Evolutionary conservation across 306 rosid species (phyloP), one percentile per base, ranked within the genome.

Genomic region (Gynostemma pentaphyllum): DNA sequence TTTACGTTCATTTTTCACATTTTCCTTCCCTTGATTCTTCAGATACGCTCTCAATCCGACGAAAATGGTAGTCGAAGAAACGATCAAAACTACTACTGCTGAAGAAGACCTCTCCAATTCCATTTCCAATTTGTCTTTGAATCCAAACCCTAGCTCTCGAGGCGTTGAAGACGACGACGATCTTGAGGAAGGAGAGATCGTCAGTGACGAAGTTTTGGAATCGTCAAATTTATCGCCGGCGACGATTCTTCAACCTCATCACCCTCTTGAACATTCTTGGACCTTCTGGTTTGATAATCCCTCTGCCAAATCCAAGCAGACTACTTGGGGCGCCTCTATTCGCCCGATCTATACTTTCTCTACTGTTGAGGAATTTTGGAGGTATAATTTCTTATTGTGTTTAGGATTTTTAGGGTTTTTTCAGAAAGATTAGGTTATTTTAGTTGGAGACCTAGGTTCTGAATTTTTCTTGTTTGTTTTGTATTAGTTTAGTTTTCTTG

Each of bases 281-380:
- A 94, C 99, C 37, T 94, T 94, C 80, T 88, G 97, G 99, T 94
- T 94, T 69, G 95, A 88, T 68, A 88, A 57, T 41, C 86, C 86
- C n/a, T 4, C 72, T 0, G 81, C 82, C 7, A 94, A 78, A 72
- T 5, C 81, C 70, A 88, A 81, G 79, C 87, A 81, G 56, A 72
- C 61, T 13, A 56, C 69, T 34, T 94, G 99, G 99, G 99, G 99
- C 22, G 82, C 72, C 62, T 74, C 86, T 1, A 70, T 86, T 4
- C 88, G 94, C 15, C 74, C 83, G 66, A 75, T 94, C 83, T 86
- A 84, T 52, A 88, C 99, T 22, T 84, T 88, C 67, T 22, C 88
- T 14, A 79, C 99, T 22, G 86, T 76, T 14, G 99, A 92, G 75
- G 90, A 84, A 41, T 92, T 92, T 62, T 92, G 99, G 99, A 70